Evolutionary conservation across 495 filamentous ascomycete genomes (phyloP), one percentile per base, ranked within the genome.

Genomic region (Xylaria telfairii): DNA sequence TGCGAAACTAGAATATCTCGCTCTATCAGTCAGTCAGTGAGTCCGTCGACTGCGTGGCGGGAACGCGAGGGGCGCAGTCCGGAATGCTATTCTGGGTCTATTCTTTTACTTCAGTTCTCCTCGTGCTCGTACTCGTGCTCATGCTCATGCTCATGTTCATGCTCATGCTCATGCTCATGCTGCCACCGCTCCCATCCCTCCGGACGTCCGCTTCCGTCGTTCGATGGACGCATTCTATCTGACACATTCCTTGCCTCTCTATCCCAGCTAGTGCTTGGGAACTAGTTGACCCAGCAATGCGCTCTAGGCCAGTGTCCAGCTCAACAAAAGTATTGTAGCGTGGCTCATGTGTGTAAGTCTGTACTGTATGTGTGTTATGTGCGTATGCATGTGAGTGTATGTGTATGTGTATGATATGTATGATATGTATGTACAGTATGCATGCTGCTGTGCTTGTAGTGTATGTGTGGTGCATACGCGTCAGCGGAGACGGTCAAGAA

Each of bases 141-240:
- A 46, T 26, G 21, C 26, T 63, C 59, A 47, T 3, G 34, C 61
- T 65, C 28, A 4, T 26, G n/a, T 21, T 56, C 41, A 37, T 12
- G n/a, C 37, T 61, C 34, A 24, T 63, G 39, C 21, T 46, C 32
- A 28, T 63, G 60, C 41, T n/a, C n/a, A n/a, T n/a, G n/a, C n/a
- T n/a, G n/a, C n/a, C n/a, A n/a, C n/a, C n/a, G n/a, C n/a, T 15
- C 41, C 24, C 62, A 30, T 54, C 26, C 24, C 3, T 54, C 47
- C 64, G 64, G 64, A 66, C 32, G n/a, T 66, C 64, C 64, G 64
- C 47, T 54, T 5, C 42, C 64, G n/a, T n/a, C n/a, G n/a, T n/a
- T 66, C 32, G 64, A 39, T 37, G 34, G 28, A 41, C 47, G 7
- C 26, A 30, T 19, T 66, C 64, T 66, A 66, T 54, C 64, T 66